Conservation (phyloP, 2,329 filamentous ascomycete species). For the Alternaria ventricosa region DNA sequence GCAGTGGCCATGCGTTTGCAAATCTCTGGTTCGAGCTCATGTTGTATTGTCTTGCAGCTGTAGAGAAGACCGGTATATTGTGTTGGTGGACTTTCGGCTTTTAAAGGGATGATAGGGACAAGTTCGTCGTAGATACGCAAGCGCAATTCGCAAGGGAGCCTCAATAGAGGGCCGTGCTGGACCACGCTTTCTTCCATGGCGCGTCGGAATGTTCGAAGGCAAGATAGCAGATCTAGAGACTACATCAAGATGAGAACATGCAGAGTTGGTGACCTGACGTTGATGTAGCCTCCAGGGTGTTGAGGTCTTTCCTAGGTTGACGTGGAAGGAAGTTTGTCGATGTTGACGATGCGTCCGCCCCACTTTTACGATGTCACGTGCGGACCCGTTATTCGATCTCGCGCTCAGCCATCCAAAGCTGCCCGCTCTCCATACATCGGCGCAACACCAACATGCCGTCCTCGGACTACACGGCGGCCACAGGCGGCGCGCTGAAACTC, state of each 20-base stretch:
- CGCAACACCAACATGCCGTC: conserved; percentile 63
- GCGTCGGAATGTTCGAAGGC: not conserved
- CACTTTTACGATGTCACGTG: conserved; percentile 7
- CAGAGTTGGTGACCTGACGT: not conserved
- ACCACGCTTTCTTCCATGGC: not conserved
- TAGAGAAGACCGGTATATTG: not conserved
- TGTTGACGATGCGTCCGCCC: not conserved
- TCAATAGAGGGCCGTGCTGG: not conserved
- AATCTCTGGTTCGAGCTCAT: not conserved
- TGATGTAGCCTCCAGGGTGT: not conserved
- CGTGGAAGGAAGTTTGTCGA: not conserved
- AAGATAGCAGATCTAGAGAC: not conserved
- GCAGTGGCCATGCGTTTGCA: not conserved
- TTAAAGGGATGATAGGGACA: not conserved
- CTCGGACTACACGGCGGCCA: conserved; percentile 74
- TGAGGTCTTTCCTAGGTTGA: not conserved
- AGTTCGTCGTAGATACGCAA: not conserved
- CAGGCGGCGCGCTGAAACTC: conserved; percentile 80
- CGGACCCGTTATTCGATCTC: conserved; percentile 1
- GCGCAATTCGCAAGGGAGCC: not conserved
- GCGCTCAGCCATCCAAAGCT: conserved; percentile 3
- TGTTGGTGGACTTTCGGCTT: not conserved
- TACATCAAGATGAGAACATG: not conserved
- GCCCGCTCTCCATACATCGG: conserved; percentile 1
- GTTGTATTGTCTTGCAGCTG: not conserved